These are phyloP conservation scores for Hypsizygus marmoreus DNA, from an alignment of 768 basidiomycete genomes.

Conservation along the genomic window DNA sequence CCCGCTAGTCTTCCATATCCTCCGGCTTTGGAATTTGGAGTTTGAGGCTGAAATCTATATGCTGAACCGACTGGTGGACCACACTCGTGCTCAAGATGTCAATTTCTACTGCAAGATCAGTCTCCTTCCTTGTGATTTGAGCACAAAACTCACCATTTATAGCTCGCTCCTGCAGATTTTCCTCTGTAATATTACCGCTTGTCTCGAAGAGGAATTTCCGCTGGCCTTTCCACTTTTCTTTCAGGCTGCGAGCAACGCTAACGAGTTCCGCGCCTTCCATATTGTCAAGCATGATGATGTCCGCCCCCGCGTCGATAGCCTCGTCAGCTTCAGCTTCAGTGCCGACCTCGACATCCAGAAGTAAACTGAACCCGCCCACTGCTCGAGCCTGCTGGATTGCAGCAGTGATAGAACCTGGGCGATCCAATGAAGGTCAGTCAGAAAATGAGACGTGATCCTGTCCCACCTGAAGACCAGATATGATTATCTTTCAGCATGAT, in stretches of 20 bases:
- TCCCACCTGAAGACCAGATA: slow-evolving; percentile 90
- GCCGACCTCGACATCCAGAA: slow-evolving; percentile 92
- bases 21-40: slow-evolving; percentile 65
- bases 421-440: not conserved
- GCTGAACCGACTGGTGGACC: slow-evolving; percentile 89
- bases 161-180: slow-evolving; percentile 76
- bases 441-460: slow-evolving; percentile 30
- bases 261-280: slow-evolving; percentile 78
- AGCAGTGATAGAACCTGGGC: slow-evolving; percentile 81
- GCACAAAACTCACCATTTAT: slow-evolving; percentile 66
- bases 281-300: slow-evolving; percentile 96
- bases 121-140: not conserved
- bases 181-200: slow-evolving; percentile 92
- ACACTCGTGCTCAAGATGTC: slow-evolving; percentile 92
- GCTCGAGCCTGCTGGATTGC: slow-evolving; percentile 85
- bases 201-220: slow-evolving; percentile 90
- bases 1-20: slow-evolving; percentile 7
- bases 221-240: slow-evolving; percentile 77
- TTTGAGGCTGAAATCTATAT: slow-evolving; percentile 97
- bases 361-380: slow-evolving; percentile 89
- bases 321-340: slow-evolving; percentile 91
- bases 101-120: slow-evolving; percentile 57
- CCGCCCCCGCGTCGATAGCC: slow-evolving; percentile 95
- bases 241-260: slow-evolving; percentile 67
- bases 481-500: slow-evolving; percentile 99